A percentile compares a stretch with the other conserved stretches of the same genome.
Evolutionary conservation across 371 early-diverging fungal species (phyloP).

Genomic region (Zopfochytrium polystomum): DNA sequence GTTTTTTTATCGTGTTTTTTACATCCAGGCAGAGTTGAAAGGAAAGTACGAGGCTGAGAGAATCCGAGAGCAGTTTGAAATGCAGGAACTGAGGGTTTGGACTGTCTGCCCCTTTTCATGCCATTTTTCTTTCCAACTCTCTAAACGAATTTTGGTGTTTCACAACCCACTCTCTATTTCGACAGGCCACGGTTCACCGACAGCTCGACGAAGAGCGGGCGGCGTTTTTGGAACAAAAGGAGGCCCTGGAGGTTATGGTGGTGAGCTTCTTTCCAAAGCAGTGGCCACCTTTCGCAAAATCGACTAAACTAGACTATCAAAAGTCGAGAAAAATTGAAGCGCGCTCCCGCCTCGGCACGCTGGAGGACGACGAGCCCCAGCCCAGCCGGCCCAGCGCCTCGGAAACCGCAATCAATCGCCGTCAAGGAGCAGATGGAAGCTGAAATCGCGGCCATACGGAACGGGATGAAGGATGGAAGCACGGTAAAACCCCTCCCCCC

Average conservation of each 20-base stretch:
- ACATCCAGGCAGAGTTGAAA: constrained; percentile 21
- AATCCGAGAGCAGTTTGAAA: constrained; percentile 35
- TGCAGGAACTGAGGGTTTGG: constrained; percentile 41
- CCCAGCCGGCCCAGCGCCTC: background rate
- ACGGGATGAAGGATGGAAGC: constrained; percentile 4
- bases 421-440: constrained; percentile 16
- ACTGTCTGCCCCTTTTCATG: no score
- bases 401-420: constrained; percentile 3
- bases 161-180: no score
- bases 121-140: no score
- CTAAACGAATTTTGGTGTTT: no score
- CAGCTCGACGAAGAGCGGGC: constrained; percentile 40
- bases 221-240: constrained; percentile 34
- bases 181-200: constrained; percentile 31
- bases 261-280: background rate
- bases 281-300: background rate
- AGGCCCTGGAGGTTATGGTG: no score
- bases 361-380: constrained; percentile 38
- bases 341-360: constrained; percentile 24
- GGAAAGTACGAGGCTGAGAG: constrained; percentile 33
- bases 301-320: background rate
- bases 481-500: background rate
- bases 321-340: constrained; percentile 7
- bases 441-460: constrained; percentile 17
- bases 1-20: constrained; percentile 4